These are phyloP conservation scores for Aspergillus piperis DNA, from an alignment of 2,329 filamentous ascomycete species.

Conservation along the genomic window DNA sequence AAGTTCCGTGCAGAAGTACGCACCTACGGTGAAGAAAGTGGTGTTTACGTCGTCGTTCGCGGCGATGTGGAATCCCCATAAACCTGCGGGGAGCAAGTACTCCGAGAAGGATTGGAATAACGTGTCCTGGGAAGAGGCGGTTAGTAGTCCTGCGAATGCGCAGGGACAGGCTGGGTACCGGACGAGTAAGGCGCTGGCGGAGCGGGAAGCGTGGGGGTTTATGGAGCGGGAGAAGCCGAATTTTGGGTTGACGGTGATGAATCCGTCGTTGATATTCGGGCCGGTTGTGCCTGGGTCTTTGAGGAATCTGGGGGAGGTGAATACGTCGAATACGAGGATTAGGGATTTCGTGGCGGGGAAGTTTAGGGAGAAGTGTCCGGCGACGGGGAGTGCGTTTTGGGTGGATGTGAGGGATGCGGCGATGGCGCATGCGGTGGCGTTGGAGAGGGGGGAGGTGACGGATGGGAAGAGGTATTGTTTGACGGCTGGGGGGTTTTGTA, in stretches of 20 bases:
- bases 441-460: conserved; percentile 38
- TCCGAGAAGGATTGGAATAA: conserved; percentile 37
- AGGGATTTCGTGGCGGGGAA: conserved; percentile 65
- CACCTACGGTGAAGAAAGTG: conserved; percentile 67
- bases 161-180: conserved; percentile 26
- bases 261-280: conserved; percentile 62
- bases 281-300: conserved; percentile 60
- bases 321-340: conserved; percentile 70
- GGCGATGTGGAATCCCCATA: conserved; percentile 53
- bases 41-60: conserved; percentile 68
- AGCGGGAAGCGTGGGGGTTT: conserved; percentile 65
- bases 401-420: conserved; percentile 50
- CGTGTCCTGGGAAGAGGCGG: conserved; percentile 35
- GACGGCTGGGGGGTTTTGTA: conserved; percentile 39
- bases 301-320: conserved; percentile 59
- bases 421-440: conserved; percentile 43
- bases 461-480: conserved; percentile 43
- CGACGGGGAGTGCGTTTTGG: conserved; percentile 60
- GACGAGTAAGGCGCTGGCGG: conserved; percentile 53
- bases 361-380: conserved; percentile 53
- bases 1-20: conserved; percentile 57
- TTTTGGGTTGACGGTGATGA: conserved; percentile 61
- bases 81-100: conserved; percentile 23
- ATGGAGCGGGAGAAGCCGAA: conserved; percentile 52
- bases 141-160: conserved; percentile 21